Base-by-base conservation (phyloP, 2,329 filamentous ascomycete species). In the Onygenales sp. region DNA sequence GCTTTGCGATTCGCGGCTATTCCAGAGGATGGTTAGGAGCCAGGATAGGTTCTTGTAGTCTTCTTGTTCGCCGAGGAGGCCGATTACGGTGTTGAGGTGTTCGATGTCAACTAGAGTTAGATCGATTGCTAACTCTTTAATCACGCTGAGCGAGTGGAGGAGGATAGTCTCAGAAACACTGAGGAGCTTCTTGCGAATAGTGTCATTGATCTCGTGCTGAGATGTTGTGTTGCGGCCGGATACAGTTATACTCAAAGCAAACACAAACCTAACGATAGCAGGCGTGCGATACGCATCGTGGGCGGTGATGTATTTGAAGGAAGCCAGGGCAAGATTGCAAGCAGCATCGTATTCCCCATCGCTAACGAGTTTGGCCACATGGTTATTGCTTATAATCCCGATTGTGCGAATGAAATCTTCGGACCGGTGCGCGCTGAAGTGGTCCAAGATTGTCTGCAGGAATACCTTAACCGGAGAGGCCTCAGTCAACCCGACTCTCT, bases 21-120 rank as follows among this genome's bases (percentile, higher is more conserved):
- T 68, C 75, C 75, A 76, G 14, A 77, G 67, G 0, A 65, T 56
- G 43, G 66, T 66, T 33, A 77, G 69, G 21, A 77, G 57, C 63
- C 63, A 69, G 21, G 68, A 63, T 5, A 76, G 67, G 6, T 66
- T 73, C 43, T 65, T 61, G 62, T 75, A 75, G 58, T 77, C 72
- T 46, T 70, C 51, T 54, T 75, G 72, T 52, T 73, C 70, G 50
- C 73, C 74, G 8, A 77, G 64, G 0, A 76, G 59, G 7, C 63
- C 65, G 14, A 74, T 70, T 17, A 77, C 58, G 33, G 66, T 67
- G 60, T 72, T 75, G 31, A 77, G 59, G 50, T 76, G 67, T 35
- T 63, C 60, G 38, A 75, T 64, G 50, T 57, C 60, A 47, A 77
- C 63, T 45, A 71, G 67, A 10, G 71, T 67, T 32, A 76, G 64